These are phyloP conservation scores for Coniella vitis DNA, from an alignment of 2,329 filamentous ascomycete genomes.

Conservation along the genomic window DNA sequence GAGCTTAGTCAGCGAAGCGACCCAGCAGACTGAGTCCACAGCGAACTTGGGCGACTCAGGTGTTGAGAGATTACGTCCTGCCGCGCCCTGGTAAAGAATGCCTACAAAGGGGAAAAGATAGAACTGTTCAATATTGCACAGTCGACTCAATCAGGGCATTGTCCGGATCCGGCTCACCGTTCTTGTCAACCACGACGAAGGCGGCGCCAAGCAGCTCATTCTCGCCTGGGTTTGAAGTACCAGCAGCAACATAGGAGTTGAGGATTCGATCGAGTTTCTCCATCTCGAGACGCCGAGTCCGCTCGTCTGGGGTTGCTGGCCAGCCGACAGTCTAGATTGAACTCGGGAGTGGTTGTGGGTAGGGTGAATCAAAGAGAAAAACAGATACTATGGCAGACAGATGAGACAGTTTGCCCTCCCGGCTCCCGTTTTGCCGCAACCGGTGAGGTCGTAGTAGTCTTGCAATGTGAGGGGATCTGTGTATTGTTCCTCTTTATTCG, in stretches of 20 bases:
- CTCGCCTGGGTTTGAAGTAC: slow-evolving; percentile 20
- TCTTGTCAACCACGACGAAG: slow-evolving; percentile 27
- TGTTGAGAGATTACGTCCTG: slow-evolving; percentile 24
- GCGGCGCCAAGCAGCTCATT: slow-evolving; percentile 31
- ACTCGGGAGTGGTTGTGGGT: too few relatives aligned
- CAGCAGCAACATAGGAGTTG: slow-evolving; percentile 21
- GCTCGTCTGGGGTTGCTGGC: too few relatives aligned
- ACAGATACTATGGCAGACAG: too few relatives aligned
- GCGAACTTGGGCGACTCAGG: slow-evolving; percentile 23
- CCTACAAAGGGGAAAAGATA: slow-evolving; percentile 16
- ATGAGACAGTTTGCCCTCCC: too few relatives aligned
- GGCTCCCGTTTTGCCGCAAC: too few relatives aligned
- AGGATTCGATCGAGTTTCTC: slow-evolving; percentile 22
- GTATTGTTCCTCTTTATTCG: too few relatives aligned
- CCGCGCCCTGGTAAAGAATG: slow-evolving; percentile 26
- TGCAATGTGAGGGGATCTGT: too few relatives aligned
- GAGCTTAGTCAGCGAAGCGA: slow-evolving; percentile 34
- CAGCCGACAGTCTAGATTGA: too few relatives aligned
- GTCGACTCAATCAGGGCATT: neutral
- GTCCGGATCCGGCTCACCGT: slow-evolving; percentile 20
- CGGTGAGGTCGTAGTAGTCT: too few relatives aligned
- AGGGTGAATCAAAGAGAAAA: too few relatives aligned
- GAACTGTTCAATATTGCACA: neutral
- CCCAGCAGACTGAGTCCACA: slow-evolving; percentile 25
- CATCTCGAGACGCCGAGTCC: slow-evolving; percentile 3